Percentiles rank a stretch among this genome's conserved stretches.
phyloP scores from a whole-genome alignment of 2,329 filamentous ascomycete species.

The Metarhizium guizhouense region DNA sequence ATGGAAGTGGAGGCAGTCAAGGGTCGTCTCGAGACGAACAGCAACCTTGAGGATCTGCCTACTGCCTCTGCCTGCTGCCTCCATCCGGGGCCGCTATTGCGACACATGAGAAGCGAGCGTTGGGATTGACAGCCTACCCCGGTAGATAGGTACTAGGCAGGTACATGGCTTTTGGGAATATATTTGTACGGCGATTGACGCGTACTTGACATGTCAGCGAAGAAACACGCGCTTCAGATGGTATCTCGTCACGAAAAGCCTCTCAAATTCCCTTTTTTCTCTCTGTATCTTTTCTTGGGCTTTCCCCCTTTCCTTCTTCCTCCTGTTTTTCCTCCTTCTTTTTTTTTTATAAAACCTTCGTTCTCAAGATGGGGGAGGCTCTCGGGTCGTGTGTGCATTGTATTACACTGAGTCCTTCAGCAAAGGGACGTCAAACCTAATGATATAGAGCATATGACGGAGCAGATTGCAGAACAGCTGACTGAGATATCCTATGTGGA shows the following conservation, averaged over 20 bases:
- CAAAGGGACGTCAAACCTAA: background rate
- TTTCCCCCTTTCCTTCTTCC: background rate
- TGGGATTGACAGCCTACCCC: too few species aligned
- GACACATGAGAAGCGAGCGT: too few species aligned
- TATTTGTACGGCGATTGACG: too few species aligned
- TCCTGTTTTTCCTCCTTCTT: background rate
- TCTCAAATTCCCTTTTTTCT: background rate
- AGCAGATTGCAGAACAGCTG: background rate
- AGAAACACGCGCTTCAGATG: background rate
- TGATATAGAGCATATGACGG: background rate
- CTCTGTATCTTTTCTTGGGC: background rate
- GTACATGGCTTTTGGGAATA: too few species aligned
- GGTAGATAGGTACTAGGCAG: too few species aligned
- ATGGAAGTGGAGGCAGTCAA: constrained; percentile 16
- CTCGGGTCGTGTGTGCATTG: background rate
- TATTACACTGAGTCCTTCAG: background rate
- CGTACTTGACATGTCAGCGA: background rate
- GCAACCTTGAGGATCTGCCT: constrained; percentile 9
- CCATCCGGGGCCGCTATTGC: too few species aligned
- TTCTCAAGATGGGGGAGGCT: background rate
- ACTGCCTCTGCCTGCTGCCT: too few species aligned
- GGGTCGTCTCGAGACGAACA: constrained; percentile 20
- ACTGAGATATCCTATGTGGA: background rate
- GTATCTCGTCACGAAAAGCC: background rate
- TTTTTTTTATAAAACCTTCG: background rate